Base-by-base conservation (phyloP, 805 yeast species). In the Tetrapisispora iriomotensis region DNA sequence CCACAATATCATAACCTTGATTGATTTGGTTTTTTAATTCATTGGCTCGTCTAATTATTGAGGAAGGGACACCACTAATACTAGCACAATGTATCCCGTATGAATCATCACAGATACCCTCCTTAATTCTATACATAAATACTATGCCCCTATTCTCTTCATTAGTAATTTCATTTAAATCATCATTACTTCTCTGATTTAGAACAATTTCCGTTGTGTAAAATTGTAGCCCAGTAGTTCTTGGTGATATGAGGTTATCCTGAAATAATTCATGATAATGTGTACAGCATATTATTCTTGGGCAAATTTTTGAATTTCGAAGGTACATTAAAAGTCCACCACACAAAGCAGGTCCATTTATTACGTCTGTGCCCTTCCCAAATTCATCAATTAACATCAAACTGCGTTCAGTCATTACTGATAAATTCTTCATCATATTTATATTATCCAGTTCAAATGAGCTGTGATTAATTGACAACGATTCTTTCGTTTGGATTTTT, bases 351-450 rank as follows among this genome's bases (percentile, higher is more conserved):
- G 72, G 71, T 0, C 75, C 75, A 38, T 71, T 72, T 10, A 62
- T 47, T 0, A 64, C 45, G 47, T 70, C 73, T 0, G 74, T 72
- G 0, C 77, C 77, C 43, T 71, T 71, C 0, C 78, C 79, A 52
- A 69, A 72, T 42, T 73, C 78, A 50, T 74, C 77, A 20, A 75
- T 60, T 6, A 75, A 50, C 2, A 76, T 44, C 21, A 75, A 44
- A 10, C 75, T 70, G 32, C 50, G 58, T 0, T 54, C 49, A 0
- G 75, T 69, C 21, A 60, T 46, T 37, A 68, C 44, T 4, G 64
- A 54, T 17, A 72, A 44, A 36, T 72, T 67, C 46, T 61, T 66
- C 41, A 57, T 58, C 53, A 75, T 63, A 55, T 62, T 73, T 31
- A 54, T 60, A 8, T 65, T 46, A 45, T 75, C 80, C n/a, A 66